Evolutionary conservation across 768 basidiomycete genomes (phyloP), one percentile per base, ranked within the genome.

Genomic region (Mycena amicta): DNA sequence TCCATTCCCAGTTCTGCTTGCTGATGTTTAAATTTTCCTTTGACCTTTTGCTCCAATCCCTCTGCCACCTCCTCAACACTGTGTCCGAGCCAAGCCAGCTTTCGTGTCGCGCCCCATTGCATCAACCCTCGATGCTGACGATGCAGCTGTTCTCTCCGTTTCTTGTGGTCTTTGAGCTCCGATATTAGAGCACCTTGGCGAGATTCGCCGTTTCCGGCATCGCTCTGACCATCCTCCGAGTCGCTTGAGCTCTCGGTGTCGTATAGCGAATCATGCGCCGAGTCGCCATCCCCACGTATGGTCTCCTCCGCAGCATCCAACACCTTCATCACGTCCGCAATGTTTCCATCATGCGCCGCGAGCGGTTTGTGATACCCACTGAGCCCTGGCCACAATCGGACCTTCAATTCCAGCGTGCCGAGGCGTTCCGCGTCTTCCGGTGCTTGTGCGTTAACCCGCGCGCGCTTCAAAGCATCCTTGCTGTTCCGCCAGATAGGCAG

Each of bases 101-200:
- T 86, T 54, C 87, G 74, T 54, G 75, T 77, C 5, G 77, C 77
- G 60, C 81, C 80, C 71, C 80, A 80, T 69, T 87, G 86, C 83
- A 87, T 85, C 49, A 89, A 68, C 2, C 87, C 86, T 4, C 83
- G 79, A 66, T 89, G 81, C 63, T 84, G 80, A 47, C 75, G 69
- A 64, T 81, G 79, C 57, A 82, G 66, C 63, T 80, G 76, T 39
- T 72, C 72, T 61, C 80, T 73, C 50, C 74, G 72, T 63, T 75
- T 71, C 57, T 72, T 72, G 70, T 74, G 81, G n/a, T 79, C 68
- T 67, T 75, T 77, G 30, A 80, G 51, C 60, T 72, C 72, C 26
- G 65, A 67, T 8, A 73, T 53, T 31, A 68, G 25, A 11, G 70
- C 68, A 22, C 65, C 60, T 55, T 63, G 47, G 57, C 29, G 40